Evolutionary conservation across 176 grass and related monocot genomes (phyloP).

Genomic region (Cocos nucifera): DNA sequence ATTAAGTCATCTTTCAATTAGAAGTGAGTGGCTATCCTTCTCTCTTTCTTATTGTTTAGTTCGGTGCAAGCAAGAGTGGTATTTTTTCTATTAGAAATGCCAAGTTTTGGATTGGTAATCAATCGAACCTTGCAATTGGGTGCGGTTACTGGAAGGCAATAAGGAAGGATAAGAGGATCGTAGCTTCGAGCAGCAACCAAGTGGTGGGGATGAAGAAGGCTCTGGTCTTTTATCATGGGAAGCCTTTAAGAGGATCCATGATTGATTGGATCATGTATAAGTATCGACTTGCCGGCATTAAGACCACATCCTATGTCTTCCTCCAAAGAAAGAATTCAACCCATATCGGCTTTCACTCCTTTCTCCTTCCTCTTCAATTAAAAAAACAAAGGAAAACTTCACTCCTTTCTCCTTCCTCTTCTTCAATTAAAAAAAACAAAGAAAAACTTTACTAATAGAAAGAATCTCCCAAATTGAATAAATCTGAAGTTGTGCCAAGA

Average conservation of each 20-base stretch:
- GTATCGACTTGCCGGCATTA: constrained; percentile 4
- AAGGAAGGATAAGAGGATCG: constrained; percentile 11
- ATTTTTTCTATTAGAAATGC: constrained; percentile 8
- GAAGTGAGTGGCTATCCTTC: too few relatives aligned
- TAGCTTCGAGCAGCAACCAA: neutral
- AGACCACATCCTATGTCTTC: neutral
- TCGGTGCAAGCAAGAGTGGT: constrained; percentile 3
- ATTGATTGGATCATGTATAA: constrained; percentile 23
- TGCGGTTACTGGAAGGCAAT: constrained; percentile 24
- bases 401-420: too few relatives aligned
- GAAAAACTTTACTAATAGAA: too few relatives aligned
- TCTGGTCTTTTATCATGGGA: constrained; percentile 12
- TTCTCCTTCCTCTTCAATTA: neutral
- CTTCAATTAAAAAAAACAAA: too few relatives aligned
- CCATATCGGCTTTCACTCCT: neutral
- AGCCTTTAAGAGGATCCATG: neutral
- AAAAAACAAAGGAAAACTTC: too few relatives aligned
- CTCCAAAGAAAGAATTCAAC: constrained; percentile 8
- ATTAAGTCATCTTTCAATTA: too few relatives aligned
- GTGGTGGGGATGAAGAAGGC: constrained; percentile 25
- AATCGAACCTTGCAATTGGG: constrained; percentile 5
- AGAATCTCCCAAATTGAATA: too few relatives aligned
- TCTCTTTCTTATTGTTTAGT: neutral
- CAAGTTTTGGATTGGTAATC: constrained; percentile 3
- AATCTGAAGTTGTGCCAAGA: too few relatives aligned